These are phyloP conservation scores for Fusarium sp. DNA, from an alignment of 2,329 filamentous ascomycete species.

Conservation along the genomic window DNA sequence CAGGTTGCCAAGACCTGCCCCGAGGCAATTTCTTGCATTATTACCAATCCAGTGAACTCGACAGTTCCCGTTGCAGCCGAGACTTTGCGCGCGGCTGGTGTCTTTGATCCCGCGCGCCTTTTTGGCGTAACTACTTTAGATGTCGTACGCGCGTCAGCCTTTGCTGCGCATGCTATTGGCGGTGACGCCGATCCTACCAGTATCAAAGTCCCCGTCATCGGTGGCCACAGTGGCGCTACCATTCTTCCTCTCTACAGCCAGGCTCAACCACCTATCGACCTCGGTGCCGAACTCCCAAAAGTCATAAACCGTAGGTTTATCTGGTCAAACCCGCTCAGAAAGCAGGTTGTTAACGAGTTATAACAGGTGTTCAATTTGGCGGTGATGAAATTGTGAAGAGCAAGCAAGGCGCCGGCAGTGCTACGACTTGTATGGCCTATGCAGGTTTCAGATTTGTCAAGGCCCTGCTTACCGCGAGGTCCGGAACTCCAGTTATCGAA, in stretches of 20 bases:
- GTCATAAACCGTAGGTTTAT: not conserved
- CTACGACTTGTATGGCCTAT: not conserved
- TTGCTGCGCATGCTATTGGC: not conserved
- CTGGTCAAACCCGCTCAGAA: too few relatives aligned
- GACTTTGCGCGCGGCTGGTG: not conserved
- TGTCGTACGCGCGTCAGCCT: not conserved
- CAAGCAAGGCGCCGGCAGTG: not conserved
- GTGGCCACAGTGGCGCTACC: not conserved
- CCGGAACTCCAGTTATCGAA: not conserved
- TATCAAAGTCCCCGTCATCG: not conserved
- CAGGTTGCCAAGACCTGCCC: not conserved
- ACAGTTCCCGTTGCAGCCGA: not conserved
- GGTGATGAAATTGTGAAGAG: not conserved
- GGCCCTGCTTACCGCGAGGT: not conserved
- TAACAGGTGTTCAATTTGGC: not conserved
- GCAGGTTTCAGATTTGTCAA: not conserved
- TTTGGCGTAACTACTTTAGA: not conserved
- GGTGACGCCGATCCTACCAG: not conserved
- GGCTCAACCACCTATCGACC: not conserved
- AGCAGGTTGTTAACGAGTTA: not conserved
- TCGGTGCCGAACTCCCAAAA: not conserved
- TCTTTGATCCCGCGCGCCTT: not conserved
- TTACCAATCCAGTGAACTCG: not conserved
- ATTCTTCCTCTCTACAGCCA: not conserved
- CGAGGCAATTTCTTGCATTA: accelerated